Percentiles rank a stretch among this genome's conserved stretches.
Conservation (phyloP, 2,329 filamentous ascomycete genomes). For the Colletotrichum spinosum region DNA sequence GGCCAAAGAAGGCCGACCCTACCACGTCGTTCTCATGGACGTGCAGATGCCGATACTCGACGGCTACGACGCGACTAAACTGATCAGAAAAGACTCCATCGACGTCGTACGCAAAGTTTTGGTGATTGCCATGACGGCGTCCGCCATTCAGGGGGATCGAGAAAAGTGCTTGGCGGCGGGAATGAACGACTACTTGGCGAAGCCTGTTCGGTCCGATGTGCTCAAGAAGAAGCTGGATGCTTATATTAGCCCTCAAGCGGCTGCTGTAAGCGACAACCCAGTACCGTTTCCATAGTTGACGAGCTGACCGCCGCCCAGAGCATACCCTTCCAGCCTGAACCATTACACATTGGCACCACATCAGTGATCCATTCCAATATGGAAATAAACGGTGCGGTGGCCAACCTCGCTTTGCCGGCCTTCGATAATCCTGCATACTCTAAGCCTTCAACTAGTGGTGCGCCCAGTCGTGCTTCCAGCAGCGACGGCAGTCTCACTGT, state of each 20-base stretch:
- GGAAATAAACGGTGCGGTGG: conserved; percentile 38
- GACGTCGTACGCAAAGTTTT: conserved; percentile 83
- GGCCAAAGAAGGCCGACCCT: conserved; percentile 78
- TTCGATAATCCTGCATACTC: conserved; percentile 41
- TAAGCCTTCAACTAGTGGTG: conserved; percentile 3
- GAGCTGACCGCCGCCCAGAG: conserved; percentile 17
- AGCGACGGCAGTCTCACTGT: conserved; percentile 44
- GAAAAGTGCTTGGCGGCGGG: conserved; percentile 96
- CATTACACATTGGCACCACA: conserved; percentile 30
- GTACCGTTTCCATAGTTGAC: background rate
- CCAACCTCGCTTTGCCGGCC: conserved; percentile 37
- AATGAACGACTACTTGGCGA: conserved; percentile 98
- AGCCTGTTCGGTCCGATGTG: conserved; percentile 90
- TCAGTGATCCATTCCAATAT: conserved; percentile 39
- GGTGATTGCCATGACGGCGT: conserved; percentile 98
- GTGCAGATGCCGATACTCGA: conserved; percentile 96
- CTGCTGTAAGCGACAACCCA: conserved; percentile 25
- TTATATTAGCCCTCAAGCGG: conserved; percentile 57
- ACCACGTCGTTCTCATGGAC: conserved; percentile 94
- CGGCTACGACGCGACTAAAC: conserved; percentile 89
- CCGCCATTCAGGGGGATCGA: conserved; percentile 91
- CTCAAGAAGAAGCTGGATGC: conserved; percentile 83
- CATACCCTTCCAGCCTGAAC: conserved; percentile 8
- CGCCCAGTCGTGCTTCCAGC: conserved; percentile 47
- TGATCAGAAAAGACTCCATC: conserved; percentile 81